Percentiles rank a stretch among this genome's conserved stretches.
These are phyloP conservation scores for Acanthamoeba culbertsoni DNA, from an alignment of 208 protist genomes.

Conservation along the genomic window DNA sequence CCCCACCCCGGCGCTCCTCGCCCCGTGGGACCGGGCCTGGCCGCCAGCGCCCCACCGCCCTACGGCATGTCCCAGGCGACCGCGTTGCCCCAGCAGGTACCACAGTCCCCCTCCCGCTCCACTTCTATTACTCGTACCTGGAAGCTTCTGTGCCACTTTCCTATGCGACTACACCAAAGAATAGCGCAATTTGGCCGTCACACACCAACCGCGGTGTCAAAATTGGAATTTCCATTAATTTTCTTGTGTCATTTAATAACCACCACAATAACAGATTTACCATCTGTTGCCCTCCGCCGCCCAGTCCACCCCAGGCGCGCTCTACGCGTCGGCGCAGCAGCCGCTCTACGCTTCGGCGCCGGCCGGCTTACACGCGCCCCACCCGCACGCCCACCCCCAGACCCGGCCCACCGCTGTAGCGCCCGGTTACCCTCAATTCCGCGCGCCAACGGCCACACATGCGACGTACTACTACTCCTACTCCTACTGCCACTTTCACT, in stretches of 20 bases:
- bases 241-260: no score
- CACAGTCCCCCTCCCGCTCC: background rate
- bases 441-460: background rate
- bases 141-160: background rate
- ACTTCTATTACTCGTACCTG: background rate
- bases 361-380: background rate
- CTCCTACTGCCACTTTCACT: no score
- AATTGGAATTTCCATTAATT: no score
- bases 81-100: background rate
- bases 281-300: background rate
- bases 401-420: background rate
- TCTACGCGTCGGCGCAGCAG: background rate
- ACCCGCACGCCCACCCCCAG: background rate
- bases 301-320: background rate
- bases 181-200: no score
- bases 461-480: no score
- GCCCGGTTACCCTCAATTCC: background rate
- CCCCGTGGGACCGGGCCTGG: background rate
- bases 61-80: background rate
- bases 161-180: background rate
- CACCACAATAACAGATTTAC: background rate
- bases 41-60: background rate
- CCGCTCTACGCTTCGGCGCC: background rate
- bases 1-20: background rate
- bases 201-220: no score